Conservation (phyloP, 106 monocot species). For the Ottelia alismoides region DNA sequence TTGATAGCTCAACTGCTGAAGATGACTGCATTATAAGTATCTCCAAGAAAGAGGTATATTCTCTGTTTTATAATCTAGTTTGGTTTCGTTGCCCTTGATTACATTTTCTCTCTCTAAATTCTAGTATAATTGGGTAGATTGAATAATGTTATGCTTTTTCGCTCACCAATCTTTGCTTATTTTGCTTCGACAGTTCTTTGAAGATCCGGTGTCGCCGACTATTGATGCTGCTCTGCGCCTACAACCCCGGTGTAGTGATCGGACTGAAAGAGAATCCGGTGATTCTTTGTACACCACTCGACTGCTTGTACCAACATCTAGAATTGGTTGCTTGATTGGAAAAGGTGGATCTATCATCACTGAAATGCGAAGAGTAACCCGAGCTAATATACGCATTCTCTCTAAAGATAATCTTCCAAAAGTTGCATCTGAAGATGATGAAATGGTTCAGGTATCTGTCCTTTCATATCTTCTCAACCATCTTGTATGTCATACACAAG, state of each 20-base stretch:
- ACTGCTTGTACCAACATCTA: conserved; percentile 79
- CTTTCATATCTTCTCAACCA: too few relatives aligned
- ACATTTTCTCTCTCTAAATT: too few relatives aligned
- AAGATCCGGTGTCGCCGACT: conserved; percentile 73
- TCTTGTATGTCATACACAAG: too few relatives aligned
- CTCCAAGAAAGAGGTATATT: too few relatives aligned
- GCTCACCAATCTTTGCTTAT: not conserved
- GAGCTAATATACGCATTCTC: conserved; percentile 86
- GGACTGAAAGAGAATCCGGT: conserved; percentile 59
- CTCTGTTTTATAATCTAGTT: too few relatives aligned
- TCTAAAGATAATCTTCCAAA: conserved; percentile 90
- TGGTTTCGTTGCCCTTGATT: too few relatives aligned
- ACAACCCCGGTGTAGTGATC: conserved; percentile 90
- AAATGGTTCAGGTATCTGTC: conserved; percentile 99
- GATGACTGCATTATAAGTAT: too few relatives aligned
- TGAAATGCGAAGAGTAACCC: conserved; percentile 75
- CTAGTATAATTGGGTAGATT: too few relatives aligned
- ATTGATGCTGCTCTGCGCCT: conserved; percentile 89
- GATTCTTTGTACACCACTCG: conserved; percentile 67
- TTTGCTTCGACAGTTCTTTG: conserved; percentile 46
- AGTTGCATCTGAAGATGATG: conserved; percentile 89
- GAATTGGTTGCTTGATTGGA: conserved; percentile 93
- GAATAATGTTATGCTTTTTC: not conserved
- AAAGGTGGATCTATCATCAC: conserved; percentile 93
- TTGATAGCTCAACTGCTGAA: too few relatives aligned